These are phyloP conservation scores for Blastocystis sp. DNA, from an alignment of 352 stramenopile species.

Conservation along the genomic window DNA sequence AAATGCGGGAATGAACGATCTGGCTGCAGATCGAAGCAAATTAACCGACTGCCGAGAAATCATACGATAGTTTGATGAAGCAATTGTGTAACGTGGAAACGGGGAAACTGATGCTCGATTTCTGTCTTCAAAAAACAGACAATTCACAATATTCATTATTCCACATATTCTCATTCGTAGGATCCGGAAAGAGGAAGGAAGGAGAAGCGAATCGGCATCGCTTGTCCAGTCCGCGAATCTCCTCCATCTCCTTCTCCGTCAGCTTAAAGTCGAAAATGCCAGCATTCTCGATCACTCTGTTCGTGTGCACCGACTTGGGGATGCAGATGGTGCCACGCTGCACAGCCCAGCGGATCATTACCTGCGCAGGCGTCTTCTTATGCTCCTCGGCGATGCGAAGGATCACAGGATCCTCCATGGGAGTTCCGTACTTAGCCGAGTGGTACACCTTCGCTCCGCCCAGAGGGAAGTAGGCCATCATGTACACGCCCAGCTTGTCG, in stretches of 20 bases:
- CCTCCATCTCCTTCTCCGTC: constrained; percentile 65
- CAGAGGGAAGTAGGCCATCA: constrained; percentile 67
- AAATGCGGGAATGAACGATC: background rate
- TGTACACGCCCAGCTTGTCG: constrained; percentile 61
- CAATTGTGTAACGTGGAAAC: too few relatives aligned
- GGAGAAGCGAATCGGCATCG: constrained; percentile 64
- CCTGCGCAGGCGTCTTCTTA: constrained; percentile 64
- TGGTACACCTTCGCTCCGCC: constrained; percentile 61
- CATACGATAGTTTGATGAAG: too few relatives aligned
- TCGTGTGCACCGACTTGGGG: constrained; percentile 63
- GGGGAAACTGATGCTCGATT: too few relatives aligned
- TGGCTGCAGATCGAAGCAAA: background rate
- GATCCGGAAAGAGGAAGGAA: constrained; percentile 14
- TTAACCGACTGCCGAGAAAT: background rate
- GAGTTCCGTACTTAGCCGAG: background rate
- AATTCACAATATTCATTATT: too few relatives aligned
- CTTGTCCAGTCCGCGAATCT: constrained; percentile 66
- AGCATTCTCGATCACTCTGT: constrained; percentile 67
- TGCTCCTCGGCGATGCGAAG: constrained; percentile 60
- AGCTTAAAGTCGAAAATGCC: constrained; percentile 65
- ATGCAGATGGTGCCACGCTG: constrained; percentile 64
- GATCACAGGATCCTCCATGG: constrained; percentile 61
- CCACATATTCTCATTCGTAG: background rate
- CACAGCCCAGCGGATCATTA: constrained; percentile 68
- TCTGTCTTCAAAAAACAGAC: too few relatives aligned